Evolutionary conservation across 768 basidiomycete genomes (phyloP).

Genomic region (Gyrodon lividus): DNA sequence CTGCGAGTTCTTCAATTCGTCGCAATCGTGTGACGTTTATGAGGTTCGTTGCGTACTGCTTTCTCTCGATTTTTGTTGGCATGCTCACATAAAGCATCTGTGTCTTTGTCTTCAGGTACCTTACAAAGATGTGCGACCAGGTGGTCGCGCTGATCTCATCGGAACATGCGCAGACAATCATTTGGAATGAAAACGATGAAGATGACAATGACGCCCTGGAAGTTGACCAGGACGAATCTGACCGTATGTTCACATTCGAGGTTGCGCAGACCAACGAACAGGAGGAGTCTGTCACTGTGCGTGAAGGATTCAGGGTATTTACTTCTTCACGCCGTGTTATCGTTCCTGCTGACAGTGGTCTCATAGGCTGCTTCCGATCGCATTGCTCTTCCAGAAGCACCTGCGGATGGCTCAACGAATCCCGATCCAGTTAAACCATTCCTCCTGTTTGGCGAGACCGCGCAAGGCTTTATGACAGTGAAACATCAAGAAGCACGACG

Average conservation of each 20-base stretch:
- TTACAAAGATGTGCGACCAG: slow-evolving; percentile 60
- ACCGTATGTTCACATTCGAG: slow-evolving; percentile 52
- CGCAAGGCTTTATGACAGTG: slow-evolving; percentile 40
- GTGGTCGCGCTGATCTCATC: slow-evolving; percentile 49
- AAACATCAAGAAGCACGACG: slow-evolving; percentile 18
- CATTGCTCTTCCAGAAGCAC: slow-evolving; percentile 11
- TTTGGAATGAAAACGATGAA: slow-evolving; percentile 40
- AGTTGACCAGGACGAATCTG: slow-evolving; percentile 40
- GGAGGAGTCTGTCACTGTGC: slow-evolving; percentile 46
- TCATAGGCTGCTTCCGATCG: slow-evolving; percentile 11
- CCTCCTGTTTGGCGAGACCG: slow-evolving; percentile 40
- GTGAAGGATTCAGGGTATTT: slow-evolving; percentile 47
- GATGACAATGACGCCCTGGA: slow-evolving; percentile 21
- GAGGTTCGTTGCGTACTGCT: slow-evolving; percentile 38
- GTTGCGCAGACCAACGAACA: slow-evolving; percentile 55
- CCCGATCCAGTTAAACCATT: slow-evolving; percentile 18
- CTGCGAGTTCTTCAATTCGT: slow-evolving; percentile 40
- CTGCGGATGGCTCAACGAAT: slow-evolving; percentile 6
- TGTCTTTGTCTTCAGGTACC: slow-evolving; percentile 40
- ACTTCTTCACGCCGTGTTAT: not conserved
- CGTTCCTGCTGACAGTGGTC: not conserved
- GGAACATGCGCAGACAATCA: slow-evolving; percentile 42
- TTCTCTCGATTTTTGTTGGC: not conserved
- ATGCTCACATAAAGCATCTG: not conserved
- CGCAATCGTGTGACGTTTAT: slow-evolving; percentile 62